Conservation (phyloP, 1,284 basidiomycete genomes). For the Cryptococcus hybrid region DNA sequence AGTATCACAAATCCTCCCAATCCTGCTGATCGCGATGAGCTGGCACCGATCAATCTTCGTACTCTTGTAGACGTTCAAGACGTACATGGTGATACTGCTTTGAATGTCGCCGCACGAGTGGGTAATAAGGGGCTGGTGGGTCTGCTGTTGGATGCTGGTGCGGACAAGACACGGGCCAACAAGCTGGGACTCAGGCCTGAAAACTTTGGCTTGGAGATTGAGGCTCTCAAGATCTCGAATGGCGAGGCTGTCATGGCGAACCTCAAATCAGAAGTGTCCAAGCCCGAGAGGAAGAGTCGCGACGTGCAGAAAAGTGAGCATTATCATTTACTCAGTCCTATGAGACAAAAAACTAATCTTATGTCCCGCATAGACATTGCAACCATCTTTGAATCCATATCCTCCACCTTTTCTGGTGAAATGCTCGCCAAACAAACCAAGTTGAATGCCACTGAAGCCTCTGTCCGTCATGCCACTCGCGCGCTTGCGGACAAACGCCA, state of each 20-base stretch:
- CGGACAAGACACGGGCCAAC: conserved; percentile 87
- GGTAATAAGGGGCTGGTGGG: conserved; percentile 87
- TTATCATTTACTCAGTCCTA: conserved; percentile 1
- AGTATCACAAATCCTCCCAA: not conserved
- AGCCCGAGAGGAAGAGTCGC: conserved; percentile 79
- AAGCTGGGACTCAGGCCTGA: conserved; percentile 88
- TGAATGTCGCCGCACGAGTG: conserved; percentile 92
- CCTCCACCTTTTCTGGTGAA: conserved; percentile 76
- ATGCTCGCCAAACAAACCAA: conserved; percentile 82
- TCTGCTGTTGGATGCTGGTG: conserved; percentile 82
- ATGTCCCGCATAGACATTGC: conserved; percentile 65
- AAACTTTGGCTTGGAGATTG: conserved; percentile 90
- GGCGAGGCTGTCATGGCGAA: conserved; percentile 72
- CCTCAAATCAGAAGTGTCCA: conserved; percentile 65
- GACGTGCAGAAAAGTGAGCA: conserved; percentile 82
- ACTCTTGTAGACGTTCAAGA: conserved; percentile 90
- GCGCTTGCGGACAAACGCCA: conserved; percentile 86
- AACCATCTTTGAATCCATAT: conserved; percentile 72
- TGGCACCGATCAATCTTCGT: conserved; percentile 54
- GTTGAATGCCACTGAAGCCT: conserved; percentile 78
- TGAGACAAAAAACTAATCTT: conserved; percentile 6
- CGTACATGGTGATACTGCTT: conserved; percentile 91
- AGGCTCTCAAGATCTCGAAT: conserved; percentile 58
- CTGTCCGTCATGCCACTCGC: conserved; percentile 83
- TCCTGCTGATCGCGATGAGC: not conserved